phyloP scores from a whole-genome alignment of 1,284 basidiomycete genomes.

The Boletellus deceptivus region DNA sequence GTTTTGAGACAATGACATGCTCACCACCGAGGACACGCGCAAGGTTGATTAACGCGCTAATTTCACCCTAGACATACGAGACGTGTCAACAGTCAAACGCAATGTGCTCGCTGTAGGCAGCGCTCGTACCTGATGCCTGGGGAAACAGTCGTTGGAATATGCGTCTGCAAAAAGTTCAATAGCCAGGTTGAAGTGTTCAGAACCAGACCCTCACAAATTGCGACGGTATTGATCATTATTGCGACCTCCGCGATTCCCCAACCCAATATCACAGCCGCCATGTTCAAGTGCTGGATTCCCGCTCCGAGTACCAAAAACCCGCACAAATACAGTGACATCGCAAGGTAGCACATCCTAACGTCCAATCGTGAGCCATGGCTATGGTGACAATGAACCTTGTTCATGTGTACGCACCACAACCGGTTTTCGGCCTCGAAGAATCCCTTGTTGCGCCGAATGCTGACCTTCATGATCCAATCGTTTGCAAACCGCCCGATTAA shows the following conservation, averaged over 20 bases:
- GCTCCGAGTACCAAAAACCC: constrained; percentile 64
- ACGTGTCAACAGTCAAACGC: neutral
- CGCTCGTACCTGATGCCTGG: constrained; percentile 28
- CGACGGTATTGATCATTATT: constrained; percentile 66
- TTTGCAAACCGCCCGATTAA: constrained; percentile 64
- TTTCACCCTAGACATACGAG: constrained; percentile 41
- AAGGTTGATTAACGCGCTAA: constrained; percentile 52
- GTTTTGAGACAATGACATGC: neutral
- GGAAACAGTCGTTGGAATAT: constrained; percentile 49
- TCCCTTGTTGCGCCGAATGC: constrained; percentile 58
- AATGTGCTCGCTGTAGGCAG: neutral
- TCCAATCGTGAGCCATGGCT: neutral
- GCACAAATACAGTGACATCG: constrained; percentile 58
- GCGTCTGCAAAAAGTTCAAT: constrained; percentile 40
- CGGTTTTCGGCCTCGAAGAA: constrained; percentile 72
- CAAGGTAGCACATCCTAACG: constrained; percentile 61
- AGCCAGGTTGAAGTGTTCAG: neutral
- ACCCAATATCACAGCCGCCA: constrained; percentile 59
- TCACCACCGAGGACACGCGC: constrained; percentile 46
- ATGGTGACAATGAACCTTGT: neutral
- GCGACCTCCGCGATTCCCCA: constrained; percentile 65
- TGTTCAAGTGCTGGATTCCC: constrained; percentile 53
- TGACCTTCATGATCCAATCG: constrained; percentile 62
- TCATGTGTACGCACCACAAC: constrained; percentile 48
- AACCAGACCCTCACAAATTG: constrained; percentile 45